phyloP scores from a whole-genome alignment of 768 basidiomycete species.

The Kwoniella dendrophila region DNA sequence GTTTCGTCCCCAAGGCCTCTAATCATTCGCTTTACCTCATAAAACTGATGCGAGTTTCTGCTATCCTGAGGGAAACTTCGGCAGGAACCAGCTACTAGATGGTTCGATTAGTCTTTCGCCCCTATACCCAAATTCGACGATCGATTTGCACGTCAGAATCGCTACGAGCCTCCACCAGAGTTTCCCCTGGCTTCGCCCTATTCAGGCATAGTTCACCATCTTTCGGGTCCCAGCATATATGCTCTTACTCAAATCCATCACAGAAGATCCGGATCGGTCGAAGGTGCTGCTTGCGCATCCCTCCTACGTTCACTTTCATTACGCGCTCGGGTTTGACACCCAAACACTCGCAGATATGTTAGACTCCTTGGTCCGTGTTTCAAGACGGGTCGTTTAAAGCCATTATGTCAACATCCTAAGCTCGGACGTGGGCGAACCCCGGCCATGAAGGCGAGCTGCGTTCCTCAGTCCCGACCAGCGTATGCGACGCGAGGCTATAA shows the following conservation, averaged over 20 bases:
- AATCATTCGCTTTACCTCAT: slow-evolving; percentile 74
- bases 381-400: slow-evolving; percentile 79
- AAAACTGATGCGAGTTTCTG: slow-evolving; percentile 61
- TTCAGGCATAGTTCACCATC: slow-evolving; percentile 88
- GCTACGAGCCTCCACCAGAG: slow-evolving; percentile 94
- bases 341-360: slow-evolving; percentile 79
- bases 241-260: slow-evolving; percentile 77
- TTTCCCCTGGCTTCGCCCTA: slow-evolving; percentile 93
- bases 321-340: slow-evolving; percentile 70
- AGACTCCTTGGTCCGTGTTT: slow-evolving; percentile 86
- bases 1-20: slow-evolving; percentile 79
- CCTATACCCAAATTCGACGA: slow-evolving; percentile 94
- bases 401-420: slow-evolving; percentile 77
- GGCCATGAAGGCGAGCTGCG: slow-evolving; percentile 64
- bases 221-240: slow-evolving; percentile 84
- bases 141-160: slow-evolving; percentile 96
- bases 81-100: slow-evolving; percentile 91
- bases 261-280: slow-evolving; percentile 74
- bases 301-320: slow-evolving; percentile 73
- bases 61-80: slow-evolving; percentile 60
- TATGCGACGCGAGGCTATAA: slow-evolving; percentile 67
- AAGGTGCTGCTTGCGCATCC: slow-evolving; percentile 68
- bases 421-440: slow-evolving; percentile 63
- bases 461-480: slow-evolving; percentile 66
- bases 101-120: slow-evolving; percentile 94